Conservation (phyloP, 805 yeast genomes). For the Metahyphopichia silvanorum region DNA sequence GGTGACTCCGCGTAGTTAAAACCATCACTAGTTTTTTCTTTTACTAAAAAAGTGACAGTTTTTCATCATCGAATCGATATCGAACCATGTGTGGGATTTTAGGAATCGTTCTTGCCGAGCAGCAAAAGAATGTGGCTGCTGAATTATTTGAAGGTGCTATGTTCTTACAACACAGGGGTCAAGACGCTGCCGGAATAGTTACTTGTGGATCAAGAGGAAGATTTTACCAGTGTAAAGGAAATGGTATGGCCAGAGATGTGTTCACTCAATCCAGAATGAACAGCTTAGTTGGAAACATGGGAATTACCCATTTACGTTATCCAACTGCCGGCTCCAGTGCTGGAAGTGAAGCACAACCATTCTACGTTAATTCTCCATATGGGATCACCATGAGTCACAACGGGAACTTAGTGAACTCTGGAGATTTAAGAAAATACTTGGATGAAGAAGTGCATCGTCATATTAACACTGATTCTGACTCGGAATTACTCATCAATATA, state of each 20-base stretch:
- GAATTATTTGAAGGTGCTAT: constrained; percentile 90
- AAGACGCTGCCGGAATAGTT: constrained; percentile 98
- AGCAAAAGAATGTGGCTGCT: constrained; percentile 70
- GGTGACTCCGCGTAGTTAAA: not conserved
- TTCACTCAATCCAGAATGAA: constrained; percentile 79
- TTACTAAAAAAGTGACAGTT: not conserved
- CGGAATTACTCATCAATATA: constrained; percentile 83
- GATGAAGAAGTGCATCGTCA: constrained; percentile 96
- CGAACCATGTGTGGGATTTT: constrained; percentile 89
- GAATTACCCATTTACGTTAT: constrained; percentile 89
- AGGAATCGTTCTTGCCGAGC: constrained; percentile 82
- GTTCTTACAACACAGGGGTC: constrained; percentile 95
- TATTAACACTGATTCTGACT: constrained; percentile 94
- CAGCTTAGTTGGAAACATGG: constrained; percentile 89
- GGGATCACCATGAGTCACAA: constrained; percentile 90
- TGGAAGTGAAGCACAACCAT: constrained; percentile 97
- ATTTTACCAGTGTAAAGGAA: constrained; percentile 95
- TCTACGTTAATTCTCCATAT: constrained; percentile 95
- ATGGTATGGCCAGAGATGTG: constrained; percentile 98
- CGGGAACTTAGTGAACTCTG: constrained; percentile 91
- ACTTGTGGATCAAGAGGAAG: constrained; percentile 94
- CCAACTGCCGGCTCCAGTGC: constrained; percentile 98
- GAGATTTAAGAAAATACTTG: constrained; percentile 69
- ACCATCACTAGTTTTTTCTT: not conserved
- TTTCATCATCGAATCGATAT: not conserved